Conservation (phyloP, 495 filamentous ascomycete genomes). For the Bombardia bombarda region DNA sequence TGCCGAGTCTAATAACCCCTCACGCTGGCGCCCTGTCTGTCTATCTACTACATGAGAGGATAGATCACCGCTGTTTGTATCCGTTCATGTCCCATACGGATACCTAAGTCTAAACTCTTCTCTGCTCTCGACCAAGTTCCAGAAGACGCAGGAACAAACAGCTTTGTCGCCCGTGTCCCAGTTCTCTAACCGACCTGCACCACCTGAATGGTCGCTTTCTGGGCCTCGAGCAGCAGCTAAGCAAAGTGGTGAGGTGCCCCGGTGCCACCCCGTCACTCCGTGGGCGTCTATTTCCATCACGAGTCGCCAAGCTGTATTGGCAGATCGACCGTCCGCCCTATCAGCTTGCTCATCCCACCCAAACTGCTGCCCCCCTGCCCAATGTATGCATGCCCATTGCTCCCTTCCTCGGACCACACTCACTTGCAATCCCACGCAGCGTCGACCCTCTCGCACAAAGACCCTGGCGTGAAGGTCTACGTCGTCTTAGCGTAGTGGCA, state of each 20-base stretch:
- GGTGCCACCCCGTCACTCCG: conserved; percentile 21
- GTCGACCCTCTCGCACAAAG: too few relatives aligned
- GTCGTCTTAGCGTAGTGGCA: conserved; percentile 24
- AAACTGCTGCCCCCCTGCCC: conserved; percentile 11
- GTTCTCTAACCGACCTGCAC: conserved; percentile 5
- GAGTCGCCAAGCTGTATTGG: conserved; percentile 27
- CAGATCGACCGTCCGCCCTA: conserved; percentile 19
- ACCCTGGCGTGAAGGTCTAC: too few relatives aligned
- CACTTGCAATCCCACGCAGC: conserved; percentile 28
- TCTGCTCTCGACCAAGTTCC: conserved; percentile 1
- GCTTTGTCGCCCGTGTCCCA: conserved; percentile 4
- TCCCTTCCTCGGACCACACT: conserved; percentile 15
- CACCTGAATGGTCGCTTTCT: conserved; percentile 16
- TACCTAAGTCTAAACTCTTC: neutral
- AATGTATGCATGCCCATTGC: conserved; percentile 18
- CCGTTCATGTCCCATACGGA: neutral
- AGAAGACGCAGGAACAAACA: conserved; percentile 11
- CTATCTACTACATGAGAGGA: too few relatives aligned
- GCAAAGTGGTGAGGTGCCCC: conserved; percentile 10
- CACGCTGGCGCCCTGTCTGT: too few relatives aligned
- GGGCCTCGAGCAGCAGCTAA: conserved; percentile 20
- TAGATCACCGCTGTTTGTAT: too few relatives aligned
- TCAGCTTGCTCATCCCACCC: conserved; percentile 16
- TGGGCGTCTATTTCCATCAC: conserved; percentile 32
- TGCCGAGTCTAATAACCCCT: too few relatives aligned